Evolutionary conservation across 148 eudicot species (phyloP).

Genomic region (Pouteria glomerata): DNA sequence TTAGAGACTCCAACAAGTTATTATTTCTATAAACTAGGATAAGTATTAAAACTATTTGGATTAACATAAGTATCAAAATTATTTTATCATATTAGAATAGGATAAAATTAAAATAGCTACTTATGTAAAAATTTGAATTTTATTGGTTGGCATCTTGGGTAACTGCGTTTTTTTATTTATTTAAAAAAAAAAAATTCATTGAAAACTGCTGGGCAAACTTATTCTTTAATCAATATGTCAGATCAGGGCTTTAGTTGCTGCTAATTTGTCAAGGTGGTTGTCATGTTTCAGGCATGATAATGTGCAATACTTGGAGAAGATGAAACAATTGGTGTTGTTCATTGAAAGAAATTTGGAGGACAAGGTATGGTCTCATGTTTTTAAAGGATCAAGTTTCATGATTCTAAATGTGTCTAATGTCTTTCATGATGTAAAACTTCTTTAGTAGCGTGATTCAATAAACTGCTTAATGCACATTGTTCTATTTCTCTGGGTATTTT

Average conservation of each 20-base stretch:
- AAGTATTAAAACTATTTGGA: no score
- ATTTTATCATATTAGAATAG: no score
- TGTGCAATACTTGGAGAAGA: conserved; percentile 86
- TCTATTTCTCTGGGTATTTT: neutral
- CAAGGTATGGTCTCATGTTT: conserved; percentile 39
- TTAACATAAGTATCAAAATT: no score
- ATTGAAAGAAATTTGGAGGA: conserved; percentile 86
- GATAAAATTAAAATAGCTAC: no score
- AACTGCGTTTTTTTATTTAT: no score
- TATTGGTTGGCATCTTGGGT: no score
- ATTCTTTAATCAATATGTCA: neutral
- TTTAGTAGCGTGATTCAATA: conserved; percentile 6
- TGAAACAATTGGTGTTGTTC: conserved; percentile 78
- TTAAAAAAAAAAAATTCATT: neutral
- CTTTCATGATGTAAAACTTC: neutral
- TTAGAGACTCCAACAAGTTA: no score
- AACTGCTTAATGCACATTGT: neutral
- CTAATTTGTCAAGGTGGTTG: conserved; percentile 10
- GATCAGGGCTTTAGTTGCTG: conserved; percentile 2
- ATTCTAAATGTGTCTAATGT: neutral
- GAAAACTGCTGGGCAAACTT: neutral
- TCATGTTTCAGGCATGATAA: conserved; percentile 76
- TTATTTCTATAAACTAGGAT: no score
- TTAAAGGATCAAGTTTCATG: neutral
- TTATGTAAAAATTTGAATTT: no score